A percentile compares a stretch with the other conserved stretches of the same genome.
These are phyloP conservation scores for Sugiyamaella novakii DNA, from an alignment of 1,139 yeast species.

Conservation along the genomic window DNA sequence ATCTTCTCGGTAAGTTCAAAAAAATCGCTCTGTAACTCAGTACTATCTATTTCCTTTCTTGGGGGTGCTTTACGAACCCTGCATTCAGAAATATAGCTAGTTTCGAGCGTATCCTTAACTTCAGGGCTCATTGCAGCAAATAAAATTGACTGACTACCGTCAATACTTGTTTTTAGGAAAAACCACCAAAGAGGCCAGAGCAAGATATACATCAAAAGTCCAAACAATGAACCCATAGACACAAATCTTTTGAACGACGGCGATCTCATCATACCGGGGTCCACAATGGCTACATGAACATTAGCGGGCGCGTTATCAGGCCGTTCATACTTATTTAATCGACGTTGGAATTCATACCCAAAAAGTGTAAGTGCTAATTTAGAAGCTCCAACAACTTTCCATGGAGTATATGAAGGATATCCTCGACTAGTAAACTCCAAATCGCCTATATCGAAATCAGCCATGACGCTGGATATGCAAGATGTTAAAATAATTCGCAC, in stretches of 20 bases:
- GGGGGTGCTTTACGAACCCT: slow-evolving; percentile 54
- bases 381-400: slow-evolving; percentile 79
- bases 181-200: slow-evolving; percentile 83
- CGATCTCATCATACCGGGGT: slow-evolving; percentile 91
- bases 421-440: slow-evolving; percentile 62
- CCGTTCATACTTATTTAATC: slow-evolving; percentile 58
- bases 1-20: slow-evolving; percentile 61
- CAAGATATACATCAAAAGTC: slow-evolving; percentile 65
- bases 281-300: slow-evolving; percentile 72
- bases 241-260: slow-evolving; percentile 79
- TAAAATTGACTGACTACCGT: slow-evolving; percentile 79
- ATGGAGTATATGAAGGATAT: slow-evolving; percentile 65
- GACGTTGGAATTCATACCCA: slow-evolving; percentile 72
- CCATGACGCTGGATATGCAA: slow-evolving; percentile 77
- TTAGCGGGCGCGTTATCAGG: slow-evolving; percentile 68
- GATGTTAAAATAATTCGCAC: slow-evolving; percentile 76
- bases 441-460: slow-evolving; percentile 64
- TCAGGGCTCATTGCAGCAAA: slow-evolving; percentile 76
- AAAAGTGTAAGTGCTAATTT: slow-evolving; percentile 74
- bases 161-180: slow-evolving; percentile 67
- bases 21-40: slow-evolving; percentile 60
- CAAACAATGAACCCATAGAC: slow-evolving; percentile 74
- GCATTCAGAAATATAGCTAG: slow-evolving; percentile 74
- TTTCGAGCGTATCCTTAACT: slow-evolving; percentile 60
- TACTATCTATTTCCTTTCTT: slow-evolving; percentile 65